Conservation (phyloP, 2,329 filamentous ascomycete genomes). For the Incumbomyces delicatus region DNA sequence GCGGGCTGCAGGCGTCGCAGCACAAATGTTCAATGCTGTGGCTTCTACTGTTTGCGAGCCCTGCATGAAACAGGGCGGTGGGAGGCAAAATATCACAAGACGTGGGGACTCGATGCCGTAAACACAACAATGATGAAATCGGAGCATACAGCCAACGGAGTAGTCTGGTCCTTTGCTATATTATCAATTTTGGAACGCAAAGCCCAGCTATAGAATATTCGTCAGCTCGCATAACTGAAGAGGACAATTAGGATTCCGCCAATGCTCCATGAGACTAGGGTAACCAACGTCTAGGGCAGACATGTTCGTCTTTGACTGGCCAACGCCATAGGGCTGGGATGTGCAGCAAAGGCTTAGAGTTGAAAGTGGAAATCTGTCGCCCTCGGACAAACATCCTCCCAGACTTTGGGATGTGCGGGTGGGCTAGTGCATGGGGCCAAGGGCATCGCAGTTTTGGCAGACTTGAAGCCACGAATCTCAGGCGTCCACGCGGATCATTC, state of each 20-base stretch:
- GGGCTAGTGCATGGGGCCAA: too few species aligned
- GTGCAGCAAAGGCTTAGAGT: neutral
- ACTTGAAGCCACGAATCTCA: neutral
- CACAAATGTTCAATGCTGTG: conserved; percentile 3
- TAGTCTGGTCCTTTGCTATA: too few species aligned
- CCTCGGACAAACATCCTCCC: neutral
- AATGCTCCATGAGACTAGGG: neutral
- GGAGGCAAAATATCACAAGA: too few species aligned
- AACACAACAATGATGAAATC: too few species aligned
- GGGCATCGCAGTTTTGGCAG: neutral
- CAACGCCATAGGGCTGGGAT: neutral
- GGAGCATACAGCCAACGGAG: too few species aligned
- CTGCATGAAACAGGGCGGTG: too few species aligned
- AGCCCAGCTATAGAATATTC: too few species aligned
- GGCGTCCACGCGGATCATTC: neutral
- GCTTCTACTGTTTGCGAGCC: too few species aligned
- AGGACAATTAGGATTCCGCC: neutral
- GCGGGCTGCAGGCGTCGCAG: neutral
- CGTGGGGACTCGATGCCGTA: too few species aligned
- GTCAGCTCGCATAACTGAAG: too few species aligned
- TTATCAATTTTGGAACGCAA: too few species aligned
- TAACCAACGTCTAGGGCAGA: neutral
- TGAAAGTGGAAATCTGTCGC: neutral
- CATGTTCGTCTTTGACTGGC: neutral
- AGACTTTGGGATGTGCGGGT: too few species aligned